Conservation (phyloP, 2,329 filamentous ascomycete genomes). For the Simplicillium sp. region DNA sequence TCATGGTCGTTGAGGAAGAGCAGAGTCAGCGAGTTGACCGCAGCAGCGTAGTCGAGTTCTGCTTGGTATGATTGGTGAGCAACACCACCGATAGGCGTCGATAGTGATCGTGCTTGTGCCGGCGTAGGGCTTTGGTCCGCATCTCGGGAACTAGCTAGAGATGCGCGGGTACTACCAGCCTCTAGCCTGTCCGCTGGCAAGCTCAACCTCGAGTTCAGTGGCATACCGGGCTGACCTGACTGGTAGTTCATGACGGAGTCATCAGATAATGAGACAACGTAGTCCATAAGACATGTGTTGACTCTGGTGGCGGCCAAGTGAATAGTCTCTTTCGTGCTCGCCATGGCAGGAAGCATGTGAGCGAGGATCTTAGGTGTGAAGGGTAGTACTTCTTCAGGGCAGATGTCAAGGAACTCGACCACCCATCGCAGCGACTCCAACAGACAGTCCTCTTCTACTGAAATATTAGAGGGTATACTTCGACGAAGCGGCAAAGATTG, state of each 20-base stretch:
- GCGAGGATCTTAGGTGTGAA: constrained; percentile 90
- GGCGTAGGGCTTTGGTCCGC: constrained; percentile 45
- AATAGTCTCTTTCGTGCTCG: constrained; percentile 82
- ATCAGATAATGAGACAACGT: constrained; percentile 84
- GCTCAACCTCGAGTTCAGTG: constrained; percentile 29
- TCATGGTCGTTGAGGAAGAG: constrained; percentile 96
- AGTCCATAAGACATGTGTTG: constrained; percentile 85
- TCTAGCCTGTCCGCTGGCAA: constrained; percentile 35
- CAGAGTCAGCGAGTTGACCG: constrained; percentile 84
- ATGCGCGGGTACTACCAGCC: constrained; percentile 38
- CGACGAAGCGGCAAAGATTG: constrained; percentile 2
- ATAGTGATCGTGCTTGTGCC: constrained; percentile 34
- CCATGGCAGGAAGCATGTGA: constrained; percentile 88
- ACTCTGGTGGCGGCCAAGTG: constrained; percentile 81
- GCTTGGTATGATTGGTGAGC: constrained; percentile 34
- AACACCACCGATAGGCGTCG: constrained; percentile 32
- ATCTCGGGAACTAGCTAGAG: constrained; percentile 43
- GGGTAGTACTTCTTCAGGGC: constrained; percentile 87
- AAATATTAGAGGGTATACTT: constrained; percentile 7
- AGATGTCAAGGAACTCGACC: constrained; percentile 93
- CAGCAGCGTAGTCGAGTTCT: constrained; percentile 91
- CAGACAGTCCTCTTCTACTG: constrained; percentile 76
- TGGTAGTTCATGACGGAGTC: constrained; percentile 32
- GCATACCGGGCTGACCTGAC: constrained; percentile 11
- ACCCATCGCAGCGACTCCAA: constrained; percentile 91